Evolutionary conservation across 495 filamentous ascomycete genomes (phyloP).

Genomic region (Pyronema domesticum): DNA sequence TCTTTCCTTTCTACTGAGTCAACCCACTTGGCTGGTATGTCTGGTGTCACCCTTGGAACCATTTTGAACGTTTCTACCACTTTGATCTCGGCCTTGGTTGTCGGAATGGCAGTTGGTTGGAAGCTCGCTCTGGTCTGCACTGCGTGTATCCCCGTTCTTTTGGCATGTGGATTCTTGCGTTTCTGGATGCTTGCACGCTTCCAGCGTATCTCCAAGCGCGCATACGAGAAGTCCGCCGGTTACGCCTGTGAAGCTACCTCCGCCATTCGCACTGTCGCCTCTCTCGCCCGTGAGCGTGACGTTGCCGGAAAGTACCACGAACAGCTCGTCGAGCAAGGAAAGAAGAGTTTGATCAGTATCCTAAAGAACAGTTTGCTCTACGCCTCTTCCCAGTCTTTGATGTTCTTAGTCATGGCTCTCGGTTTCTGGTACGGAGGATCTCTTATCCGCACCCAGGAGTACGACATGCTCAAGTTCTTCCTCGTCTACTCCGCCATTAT

Average conservation of each 20-base stretch:
- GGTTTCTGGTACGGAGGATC: slow-evolving; percentile 88
- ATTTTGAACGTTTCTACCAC: slow-evolving; percentile 60
- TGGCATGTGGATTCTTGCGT: slow-evolving; percentile 69
- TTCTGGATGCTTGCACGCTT: slow-evolving; percentile 67
- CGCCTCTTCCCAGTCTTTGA: slow-evolving; percentile 57
- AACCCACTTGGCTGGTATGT: slow-evolving; percentile 66
- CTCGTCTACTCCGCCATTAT: slow-evolving; percentile 63
- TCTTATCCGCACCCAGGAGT: slow-evolving; percentile 51
- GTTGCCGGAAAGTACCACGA: slow-evolving; percentile 55
- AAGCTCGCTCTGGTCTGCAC: slow-evolving; percentile 76
- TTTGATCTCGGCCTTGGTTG: slow-evolving; percentile 45
- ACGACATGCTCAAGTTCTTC: slow-evolving; percentile 33
- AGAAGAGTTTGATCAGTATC: slow-evolving; percentile 45
- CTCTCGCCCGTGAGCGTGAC: slow-evolving; percentile 64
- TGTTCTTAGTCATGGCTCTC: slow-evolving; percentile 70
- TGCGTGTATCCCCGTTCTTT: slow-evolving; percentile 56
- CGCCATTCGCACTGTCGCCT: slow-evolving; percentile 85
- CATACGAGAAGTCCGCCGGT: slow-evolving; percentile 56
- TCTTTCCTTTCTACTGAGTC: slow-evolving; percentile 75
- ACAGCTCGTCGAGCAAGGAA: slow-evolving; percentile 44
- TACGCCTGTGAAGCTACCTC: slow-evolving; percentile 84
- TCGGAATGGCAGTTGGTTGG: slow-evolving; percentile 64
- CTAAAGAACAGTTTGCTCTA: slow-evolving; percentile 55
- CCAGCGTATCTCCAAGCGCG: slow-evolving; percentile 48
- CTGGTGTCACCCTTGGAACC: slow-evolving; percentile 63